Percentiles rank a stretch among this genome's conserved stretches.
Conservation (phyloP, 2,329 filamentous ascomycete genomes). For the Domatiomyces globalis region DNA sequence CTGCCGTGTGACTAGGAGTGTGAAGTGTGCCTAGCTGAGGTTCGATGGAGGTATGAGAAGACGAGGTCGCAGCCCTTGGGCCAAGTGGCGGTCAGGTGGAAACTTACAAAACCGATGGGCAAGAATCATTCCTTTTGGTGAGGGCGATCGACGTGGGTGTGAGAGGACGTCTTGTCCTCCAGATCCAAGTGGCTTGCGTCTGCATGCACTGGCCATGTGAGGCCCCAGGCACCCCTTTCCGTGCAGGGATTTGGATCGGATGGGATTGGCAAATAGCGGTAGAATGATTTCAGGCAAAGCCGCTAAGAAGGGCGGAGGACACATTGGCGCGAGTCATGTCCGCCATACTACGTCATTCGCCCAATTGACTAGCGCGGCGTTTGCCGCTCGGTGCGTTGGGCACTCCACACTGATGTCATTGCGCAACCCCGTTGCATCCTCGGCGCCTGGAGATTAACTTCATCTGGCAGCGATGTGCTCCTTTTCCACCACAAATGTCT, state of each 20-base stretch:
- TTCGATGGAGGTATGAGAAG: neutral
- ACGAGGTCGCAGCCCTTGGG: neutral
- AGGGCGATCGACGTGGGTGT: slow-evolving; percentile 3
- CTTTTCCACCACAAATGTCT: neutral
- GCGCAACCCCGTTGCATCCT: neutral
- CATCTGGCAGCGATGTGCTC: neutral
- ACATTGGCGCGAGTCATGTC: neutral
- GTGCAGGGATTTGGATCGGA: neutral
- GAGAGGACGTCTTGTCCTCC: neutral
- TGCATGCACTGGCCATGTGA: neutral
- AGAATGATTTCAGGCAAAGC: too few relatives aligned
- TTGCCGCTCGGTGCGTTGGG: neutral
- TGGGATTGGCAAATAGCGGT: neutral
- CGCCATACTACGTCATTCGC: neutral
- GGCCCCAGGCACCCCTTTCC: neutral
- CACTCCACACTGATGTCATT: neutral
- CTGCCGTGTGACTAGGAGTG: neutral
- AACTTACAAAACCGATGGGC: neutral
- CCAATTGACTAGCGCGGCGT: neutral
- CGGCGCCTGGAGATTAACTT: neutral
- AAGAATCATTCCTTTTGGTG: slow-evolving; percentile 1
- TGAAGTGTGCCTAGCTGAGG: neutral
- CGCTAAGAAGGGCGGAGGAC: neutral
- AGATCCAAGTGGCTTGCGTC: neutral
- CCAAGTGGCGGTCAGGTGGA: neutral